These are phyloP conservation scores for Pelargonium nanum DNA, from an alignment of 345 rosid species.

Conservation along the genomic window DNA sequence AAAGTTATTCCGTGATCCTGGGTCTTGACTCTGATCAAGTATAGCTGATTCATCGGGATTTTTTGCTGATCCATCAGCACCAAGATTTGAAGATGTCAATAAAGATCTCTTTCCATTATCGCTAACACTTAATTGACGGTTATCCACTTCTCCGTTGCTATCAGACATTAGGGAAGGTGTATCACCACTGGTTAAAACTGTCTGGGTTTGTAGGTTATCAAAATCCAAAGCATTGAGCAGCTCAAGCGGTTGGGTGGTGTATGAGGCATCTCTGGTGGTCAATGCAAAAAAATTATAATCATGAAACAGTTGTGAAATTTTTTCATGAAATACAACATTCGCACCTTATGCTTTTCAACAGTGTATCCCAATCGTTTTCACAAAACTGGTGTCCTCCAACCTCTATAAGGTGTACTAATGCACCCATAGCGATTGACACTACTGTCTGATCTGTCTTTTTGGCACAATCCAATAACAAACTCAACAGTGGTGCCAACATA, in stretches of 20 bases:
- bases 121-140: constrained; percentile 21
- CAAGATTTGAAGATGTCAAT: not conserved
- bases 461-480: constrained; percentile 92
- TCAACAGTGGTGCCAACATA: constrained; percentile 91
- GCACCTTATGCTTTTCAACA: constrained; percentile 94
- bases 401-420: constrained; percentile 92
- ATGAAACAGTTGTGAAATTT: not conserved
- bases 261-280: constrained; percentile 78
- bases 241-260: constrained; percentile 96
- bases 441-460: constrained; percentile 95
- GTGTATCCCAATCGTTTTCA: constrained; percentile 90
- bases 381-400: constrained; percentile 99
- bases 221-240: constrained; percentile 68
- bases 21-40: constrained; percentile 25
- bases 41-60: constrained; percentile 7
- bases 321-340: constrained; percentile 4
- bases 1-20: constrained; percentile 24
- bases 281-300: not conserved
- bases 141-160: constrained; percentile 24
- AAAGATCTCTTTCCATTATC: not conserved
- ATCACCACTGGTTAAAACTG: constrained; percentile 26
- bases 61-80: constrained; percentile 21
- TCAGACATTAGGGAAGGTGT: not conserved
- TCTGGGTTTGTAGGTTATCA: constrained; percentile 34
- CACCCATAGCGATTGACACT: constrained; percentile 92